A percentile compares a stretch with the other conserved stretches of the same genome.
These are phyloP conservation scores for Fusarium caatingaense DNA, from an alignment of 2,329 filamentous ascomycete genomes.

Conservation along the genomic window DNA sequence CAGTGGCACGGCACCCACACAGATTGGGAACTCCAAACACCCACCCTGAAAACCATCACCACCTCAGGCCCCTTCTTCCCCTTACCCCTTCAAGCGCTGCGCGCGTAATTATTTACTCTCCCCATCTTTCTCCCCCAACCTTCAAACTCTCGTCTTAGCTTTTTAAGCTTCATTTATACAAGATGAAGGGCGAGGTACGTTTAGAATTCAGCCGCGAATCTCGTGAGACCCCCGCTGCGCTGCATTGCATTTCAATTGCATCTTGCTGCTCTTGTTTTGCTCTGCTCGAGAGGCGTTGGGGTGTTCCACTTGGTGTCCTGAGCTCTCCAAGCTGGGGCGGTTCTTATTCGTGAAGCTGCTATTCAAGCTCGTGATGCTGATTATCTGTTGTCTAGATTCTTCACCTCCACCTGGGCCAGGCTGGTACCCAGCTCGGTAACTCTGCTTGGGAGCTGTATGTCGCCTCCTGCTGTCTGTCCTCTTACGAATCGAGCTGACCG, in stretches of 20 bases:
- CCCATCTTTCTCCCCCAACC: conserved; percentile 36
- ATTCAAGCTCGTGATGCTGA: conserved; percentile 31
- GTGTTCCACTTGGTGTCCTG: conserved; percentile 39
- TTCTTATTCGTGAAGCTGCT: conserved; percentile 22
- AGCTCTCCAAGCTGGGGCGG: conserved; percentile 17
- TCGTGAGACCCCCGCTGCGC: not conserved
- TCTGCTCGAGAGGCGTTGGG: conserved; percentile 17
- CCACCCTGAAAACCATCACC: conserved; percentile 52
- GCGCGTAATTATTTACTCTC: conserved; percentile 48
- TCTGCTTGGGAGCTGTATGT: conserved; percentile 81
- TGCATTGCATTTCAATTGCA: conserved; percentile 10
- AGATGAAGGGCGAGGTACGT: conserved; percentile 69
- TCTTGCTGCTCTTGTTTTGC: conserved; percentile 4
- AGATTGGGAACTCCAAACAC: conserved; percentile 47
- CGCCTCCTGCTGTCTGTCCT: conserved; percentile 40
- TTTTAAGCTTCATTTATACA: conserved; percentile 48
- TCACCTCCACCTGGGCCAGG: conserved; percentile 74
- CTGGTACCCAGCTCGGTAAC: conserved; percentile 79
- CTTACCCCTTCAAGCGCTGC: conserved; percentile 50
- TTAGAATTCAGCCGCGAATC: not conserved
- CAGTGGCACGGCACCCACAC: conserved; percentile 41
- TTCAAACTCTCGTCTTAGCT: conserved; percentile 38
- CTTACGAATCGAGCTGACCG: conserved; percentile 39
- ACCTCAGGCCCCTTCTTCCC: conserved; percentile 45
- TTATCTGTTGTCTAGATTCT: conserved; percentile 61